A percentile compares a stretch with the other conserved stretches of the same genome.
Evolutionary conservation across 2,329 filamentous ascomycete genomes (phyloP).

Genomic region (Metarhizium robertsii): DNA sequence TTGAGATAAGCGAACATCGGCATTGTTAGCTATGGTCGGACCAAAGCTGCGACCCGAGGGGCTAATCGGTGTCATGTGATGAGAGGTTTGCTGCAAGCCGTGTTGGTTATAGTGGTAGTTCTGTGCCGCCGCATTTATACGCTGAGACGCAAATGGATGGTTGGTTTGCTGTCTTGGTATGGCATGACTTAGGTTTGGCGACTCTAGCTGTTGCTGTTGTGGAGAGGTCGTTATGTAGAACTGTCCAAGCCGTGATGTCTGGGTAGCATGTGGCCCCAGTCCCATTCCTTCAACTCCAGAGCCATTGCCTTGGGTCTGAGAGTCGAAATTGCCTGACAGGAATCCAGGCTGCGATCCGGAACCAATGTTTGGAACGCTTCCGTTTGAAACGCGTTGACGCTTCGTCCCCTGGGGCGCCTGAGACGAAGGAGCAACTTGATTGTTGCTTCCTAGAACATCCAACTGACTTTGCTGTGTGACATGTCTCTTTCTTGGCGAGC

Average conservation of each 20-base stretch:
- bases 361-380: background rate
- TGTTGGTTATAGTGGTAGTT: conserved; percentile 1
- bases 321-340: background rate
- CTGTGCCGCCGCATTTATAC: background rate
- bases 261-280: background rate
- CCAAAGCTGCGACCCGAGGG: background rate
- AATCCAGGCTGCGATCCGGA: background rate
- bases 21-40: background rate
- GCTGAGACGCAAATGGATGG: background rate
- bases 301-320: background rate
- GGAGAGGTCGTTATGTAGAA: background rate
- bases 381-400: background rate
- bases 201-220: background rate
- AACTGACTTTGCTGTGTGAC: background rate
- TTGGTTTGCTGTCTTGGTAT: background rate
- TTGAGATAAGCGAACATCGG: background rate
- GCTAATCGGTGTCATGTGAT: background rate
- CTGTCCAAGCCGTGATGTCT: background rate
- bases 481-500: conserved; percentile 3
- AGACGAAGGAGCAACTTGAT: background rate
- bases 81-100: background rate
- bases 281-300: background rate
- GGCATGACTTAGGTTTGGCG: background rate
- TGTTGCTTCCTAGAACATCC: background rate
- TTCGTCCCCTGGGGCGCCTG: background rate